Base-by-base conservation (phyloP, 1,284 basidiomycete genomes). In the Schizophyllum commune region DNA sequence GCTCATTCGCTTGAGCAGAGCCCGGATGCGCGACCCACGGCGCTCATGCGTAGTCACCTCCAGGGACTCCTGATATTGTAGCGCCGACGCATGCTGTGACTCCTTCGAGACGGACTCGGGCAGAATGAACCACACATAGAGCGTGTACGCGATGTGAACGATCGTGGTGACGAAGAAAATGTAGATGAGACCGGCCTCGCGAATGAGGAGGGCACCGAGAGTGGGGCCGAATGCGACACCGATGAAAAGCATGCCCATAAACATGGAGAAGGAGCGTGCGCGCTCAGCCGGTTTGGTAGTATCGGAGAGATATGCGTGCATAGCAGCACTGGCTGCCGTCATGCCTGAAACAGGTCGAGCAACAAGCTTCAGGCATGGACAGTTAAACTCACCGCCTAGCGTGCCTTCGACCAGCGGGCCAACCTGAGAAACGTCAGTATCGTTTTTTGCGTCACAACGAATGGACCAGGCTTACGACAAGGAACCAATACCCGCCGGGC, bases 401-500 rank as follows among this genome's bases (percentile, higher is more conserved):
- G 81, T 63, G 7, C 94, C 95, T 65, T 96, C 92, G 1, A 93
- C 63, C 3, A 86, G 67, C 8, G 88, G 84, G 1, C 89, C 89
- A 13, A 90, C 39, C 39, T 47, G 17, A 17, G 17, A 3, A 47
- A 17, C 13, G 17, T 47, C 9, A 47, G 39, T 27, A 27, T 27
- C 39, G 39, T 4, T 17, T 3, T 17, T 3, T 9, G 39, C 39
- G 39, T 8, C 17, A 13, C 17, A 17, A 9, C 3, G 9, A 47
- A 13, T 47, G 39, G 9, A 17, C 13, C 13, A 11, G 9, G 17
- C 39, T 13, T 47, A 47, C 66, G 8, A 95, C 68, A n/a, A 95
- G 77, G 69, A 92, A 88, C 81, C 89, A 89, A 72, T 93, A 94
- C 13, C 91, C 89, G 5, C 92, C 90, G 1, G 91, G 90, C 5